Evolutionary conservation across 495 filamentous ascomycete species (phyloP), one percentile per base, ranked within the genome.

Genomic region (Tuber melanosporum): DNA sequence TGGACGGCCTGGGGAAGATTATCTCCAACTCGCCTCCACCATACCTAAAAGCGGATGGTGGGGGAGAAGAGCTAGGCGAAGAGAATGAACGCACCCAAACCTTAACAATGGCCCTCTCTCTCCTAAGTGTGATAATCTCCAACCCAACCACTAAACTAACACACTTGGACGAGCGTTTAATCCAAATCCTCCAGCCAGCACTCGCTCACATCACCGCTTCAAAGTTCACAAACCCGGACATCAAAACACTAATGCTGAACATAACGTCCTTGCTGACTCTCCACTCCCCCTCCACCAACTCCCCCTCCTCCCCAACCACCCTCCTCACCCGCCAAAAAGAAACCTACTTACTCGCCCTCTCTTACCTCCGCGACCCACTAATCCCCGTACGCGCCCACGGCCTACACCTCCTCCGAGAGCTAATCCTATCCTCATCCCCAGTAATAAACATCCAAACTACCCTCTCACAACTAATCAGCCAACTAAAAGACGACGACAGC

Each of bases 331-430:
- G 75, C 52, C 79, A 83, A 42, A 79, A 77, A 32, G 77, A 93
- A 74, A 91, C 87, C 0, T 92, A 95, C 79, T 88, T 86, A 73
- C 87, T 92, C 26, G 92, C 92, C 9, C 85, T 95, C 44, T 88
- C 87, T 1, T 92, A 94, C 81, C 89, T 95, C 74, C 91, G 90
- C 32, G 92, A 93, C 74, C 88, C 91, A 0, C 89, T 93, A 0
- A 89, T 93, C 10, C 93, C 93, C 0, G 90, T 94, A 15, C 89
- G 92, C 44, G 91, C 89, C 8, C 92, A 95, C 82, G 93, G 92
- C 15, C 89, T 97, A 49, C 90, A 91, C 36, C 87, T 93, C 1
- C 84, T 96, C 22, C 89, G 89, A 0, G 85, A 86, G 45, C 84
- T 97, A 26, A 89, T 95, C 78, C 85, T 86, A 44, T 86, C 88